phyloP scores from a whole-genome alignment of 768 basidiomycete genomes.

The Lactarius sp. region DNA sequence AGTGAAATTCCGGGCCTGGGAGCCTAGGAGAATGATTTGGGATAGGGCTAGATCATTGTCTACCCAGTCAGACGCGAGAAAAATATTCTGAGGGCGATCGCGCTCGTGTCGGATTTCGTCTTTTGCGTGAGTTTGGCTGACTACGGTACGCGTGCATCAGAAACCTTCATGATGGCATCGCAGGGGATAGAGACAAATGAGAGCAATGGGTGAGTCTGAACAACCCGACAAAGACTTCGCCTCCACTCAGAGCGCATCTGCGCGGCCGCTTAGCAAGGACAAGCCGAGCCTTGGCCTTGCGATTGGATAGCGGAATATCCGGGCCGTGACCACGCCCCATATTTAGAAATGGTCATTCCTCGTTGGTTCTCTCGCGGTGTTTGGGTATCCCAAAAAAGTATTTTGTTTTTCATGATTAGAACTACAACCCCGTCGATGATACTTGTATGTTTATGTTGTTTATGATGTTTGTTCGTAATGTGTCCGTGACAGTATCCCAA shows the following conservation, averaged over 20 bases:
- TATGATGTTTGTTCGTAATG: slow-evolving; percentile 16
- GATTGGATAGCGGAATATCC: background rate
- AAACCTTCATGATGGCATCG: background rate
- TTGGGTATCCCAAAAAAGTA: background rate
- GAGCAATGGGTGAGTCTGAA: background rate
- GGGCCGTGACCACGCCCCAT: background rate
- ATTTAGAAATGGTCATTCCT: background rate
- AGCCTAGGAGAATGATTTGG: slow-evolving; percentile 8
- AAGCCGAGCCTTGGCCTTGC: too few relatives aligned
- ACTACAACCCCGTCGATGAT: slow-evolving; percentile 20
- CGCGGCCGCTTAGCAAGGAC: too few relatives aligned
- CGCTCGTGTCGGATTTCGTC: background rate
- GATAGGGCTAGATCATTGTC: background rate
- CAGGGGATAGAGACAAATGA: background rate
- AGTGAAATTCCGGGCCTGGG: background rate
- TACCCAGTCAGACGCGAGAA: background rate
- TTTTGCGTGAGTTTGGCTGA: background rate
- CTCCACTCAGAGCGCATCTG: background rate
- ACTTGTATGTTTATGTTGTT: slow-evolving; percentile 17
- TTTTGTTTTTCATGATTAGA: slow-evolving; percentile 8
- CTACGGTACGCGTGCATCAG: background rate
- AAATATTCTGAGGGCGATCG: background rate
- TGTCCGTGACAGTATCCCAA: slow-evolving; percentile 19
- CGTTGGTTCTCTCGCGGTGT: background rate
- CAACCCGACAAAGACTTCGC: background rate